Conservation (phyloP, 495 filamentous ascomycete species). For the Xanthoparmelia taractica region DNA sequence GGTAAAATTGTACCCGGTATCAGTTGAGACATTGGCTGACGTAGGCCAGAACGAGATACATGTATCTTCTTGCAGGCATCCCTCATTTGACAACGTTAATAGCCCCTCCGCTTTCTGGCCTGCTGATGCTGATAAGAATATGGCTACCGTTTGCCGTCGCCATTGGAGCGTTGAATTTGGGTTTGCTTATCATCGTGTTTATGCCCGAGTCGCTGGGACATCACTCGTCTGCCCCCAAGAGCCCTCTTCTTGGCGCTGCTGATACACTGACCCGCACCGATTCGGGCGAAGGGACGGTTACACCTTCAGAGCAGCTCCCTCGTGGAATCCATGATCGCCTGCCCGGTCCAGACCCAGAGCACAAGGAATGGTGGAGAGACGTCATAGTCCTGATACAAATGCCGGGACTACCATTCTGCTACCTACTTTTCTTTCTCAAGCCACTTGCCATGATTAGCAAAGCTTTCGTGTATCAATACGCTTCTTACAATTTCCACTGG, state of each 20-base stretch:
- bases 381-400: conserved; percentile 13
- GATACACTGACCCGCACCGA: conserved; percentile 3
- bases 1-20: conserved; percentile 6
- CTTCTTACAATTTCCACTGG: conserved; percentile 20
- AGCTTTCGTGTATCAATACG: conserved; percentile 21
- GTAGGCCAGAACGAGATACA: conserved; percentile 19
- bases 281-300: not conserved
- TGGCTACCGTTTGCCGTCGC: conserved; percentile 23
- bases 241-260: conserved; percentile 14
- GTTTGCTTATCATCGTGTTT: conserved; percentile 10
- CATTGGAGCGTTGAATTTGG: conserved; percentile 14
- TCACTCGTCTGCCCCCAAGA: conserved; percentile 12
- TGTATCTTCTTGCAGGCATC: conserved; percentile 23
- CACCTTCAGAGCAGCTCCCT: conserved; percentile 6
- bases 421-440: conserved; percentile 20
- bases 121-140: conserved; percentile 18
- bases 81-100: conserved; percentile 20
- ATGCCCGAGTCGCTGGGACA: conserved; percentile 23
- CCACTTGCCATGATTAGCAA: conserved; percentile 21
- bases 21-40: not conserved
- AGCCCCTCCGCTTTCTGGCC: conserved; percentile 17
- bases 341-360: not conserved
- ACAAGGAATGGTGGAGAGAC: conserved; percentile 21
- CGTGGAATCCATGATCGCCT: conserved; percentile 9
- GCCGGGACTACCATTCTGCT: conserved; percentile 17